Base-by-base conservation (phyloP, 2,329 filamentous ascomycete species). In the Hysterium pulicare region DNA sequence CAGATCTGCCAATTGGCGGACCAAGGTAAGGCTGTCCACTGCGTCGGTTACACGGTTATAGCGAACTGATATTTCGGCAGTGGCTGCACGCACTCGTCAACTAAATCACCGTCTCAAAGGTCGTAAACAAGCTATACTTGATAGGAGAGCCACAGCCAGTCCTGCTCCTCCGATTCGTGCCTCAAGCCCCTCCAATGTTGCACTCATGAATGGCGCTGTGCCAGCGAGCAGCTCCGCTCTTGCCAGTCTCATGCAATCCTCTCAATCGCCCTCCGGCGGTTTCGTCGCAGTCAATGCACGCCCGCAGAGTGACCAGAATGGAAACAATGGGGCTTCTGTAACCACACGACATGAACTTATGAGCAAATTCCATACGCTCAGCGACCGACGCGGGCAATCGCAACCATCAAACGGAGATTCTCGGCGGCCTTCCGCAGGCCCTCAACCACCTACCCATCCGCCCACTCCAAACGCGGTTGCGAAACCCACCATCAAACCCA, bases 1-100 rank as follows among this genome's bases (percentile, higher is more conserved):
- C 78, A 86, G 51, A 78, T 95, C 33, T 89, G 87, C 53, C 87
- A 88, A 59, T 82, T 84, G 58, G 88, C 89, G 3, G 89, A 94
- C 59, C 84, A 88, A 71, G 82, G 77, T 79, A 62, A 53, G 71
- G 48, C 36, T 36, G 24, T 44, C 20, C 20, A 8, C 33, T 33
- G 31, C 11, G 22, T 30, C 19, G n/a, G n/a, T 28, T 19, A n/a
- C 15, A 35, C 26, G 21, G 13, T 22, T 11, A 34, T 23, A 28
- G 37, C 45, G 21, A 33, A 38, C 44, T n/a, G n/a, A n/a, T 45
- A 41, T 50, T 30, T 28, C 36, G 39, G 51, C 67, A 76, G 82
- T 86, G 10, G 83, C 83, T 48, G 82, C 81, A 35, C 75, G 82
- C 50, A 83, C 88, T 10, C 78, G 87, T 30, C 86, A 91, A 62